Percentiles rank a stretch among this genome's conserved stretches.
Evolutionary conservation across 768 basidiomycete genomes (phyloP).

Genomic region (Termitomyces titanicus): DNA sequence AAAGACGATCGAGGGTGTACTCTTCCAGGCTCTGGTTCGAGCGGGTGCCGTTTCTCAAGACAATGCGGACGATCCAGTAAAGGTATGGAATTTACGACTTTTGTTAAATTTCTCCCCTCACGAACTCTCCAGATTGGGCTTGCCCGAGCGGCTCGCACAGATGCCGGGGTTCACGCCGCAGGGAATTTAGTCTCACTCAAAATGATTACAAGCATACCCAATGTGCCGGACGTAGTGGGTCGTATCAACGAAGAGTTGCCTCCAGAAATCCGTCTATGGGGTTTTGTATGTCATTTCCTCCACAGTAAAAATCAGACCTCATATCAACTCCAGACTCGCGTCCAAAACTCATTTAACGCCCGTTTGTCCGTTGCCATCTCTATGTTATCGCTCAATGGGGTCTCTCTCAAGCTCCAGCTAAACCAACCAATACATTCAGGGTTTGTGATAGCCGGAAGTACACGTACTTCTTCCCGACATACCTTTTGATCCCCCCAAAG

Average conservation of each 20-base stretch:
- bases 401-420: constrained; percentile 5
- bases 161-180: constrained; percentile 96
- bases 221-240: constrained; percentile 61
- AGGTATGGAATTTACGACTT: constrained; percentile 41
- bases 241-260: constrained; percentile 88
- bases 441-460: constrained; percentile 95
- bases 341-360: constrained; percentile 81
- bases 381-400: not conserved
- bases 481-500: constrained; percentile 87
- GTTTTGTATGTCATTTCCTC: constrained; percentile 50
- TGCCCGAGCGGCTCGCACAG: constrained; percentile 88
- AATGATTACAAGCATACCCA: constrained; percentile 77
- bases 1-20: constrained; percentile 83
- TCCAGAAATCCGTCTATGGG: constrained; percentile 90
- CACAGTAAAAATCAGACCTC: not conserved
- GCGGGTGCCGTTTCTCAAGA: constrained; percentile 93
- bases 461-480: constrained; percentile 95
- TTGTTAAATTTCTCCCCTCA: not conserved
- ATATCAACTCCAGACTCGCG: constrained; percentile 43
- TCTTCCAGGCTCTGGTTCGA: constrained; percentile 86
- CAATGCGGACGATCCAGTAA: constrained; percentile 87
- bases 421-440: constrained; percentile 34
- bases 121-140: constrained; percentile 61
- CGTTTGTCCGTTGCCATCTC: constrained; percentile 46
- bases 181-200: constrained; percentile 93